Evolutionary conservation across 371 early-diverging fungal species (phyloP).

Genomic region (Mortierella sp.): DNA sequence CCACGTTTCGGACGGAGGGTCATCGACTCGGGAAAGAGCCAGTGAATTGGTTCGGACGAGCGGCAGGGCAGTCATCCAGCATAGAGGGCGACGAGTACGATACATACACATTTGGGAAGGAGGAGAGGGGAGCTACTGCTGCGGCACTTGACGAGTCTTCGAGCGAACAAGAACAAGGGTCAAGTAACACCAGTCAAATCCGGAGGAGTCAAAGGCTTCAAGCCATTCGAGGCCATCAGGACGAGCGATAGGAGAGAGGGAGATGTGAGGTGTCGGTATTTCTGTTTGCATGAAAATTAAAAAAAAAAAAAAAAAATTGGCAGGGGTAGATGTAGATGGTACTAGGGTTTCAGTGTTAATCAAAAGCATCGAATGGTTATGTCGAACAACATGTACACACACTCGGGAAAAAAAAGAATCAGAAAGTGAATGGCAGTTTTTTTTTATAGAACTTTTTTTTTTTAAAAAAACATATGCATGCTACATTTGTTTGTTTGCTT

Average conservation of each 20-base stretch:
- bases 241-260: slow-evolving; percentile 4
- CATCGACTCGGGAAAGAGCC: background rate
- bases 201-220: slow-evolving; percentile 46
- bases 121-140: background rate
- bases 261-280: no score
- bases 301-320: no score
- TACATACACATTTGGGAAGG: background rate
- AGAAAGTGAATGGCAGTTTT: background rate
- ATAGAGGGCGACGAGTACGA: background rate
- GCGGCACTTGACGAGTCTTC: background rate
- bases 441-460: background rate
- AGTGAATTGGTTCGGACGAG: background rate
- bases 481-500: background rate
- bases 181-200: slow-evolving; percentile 25
- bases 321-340: no score
- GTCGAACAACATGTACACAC: background rate
- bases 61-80: background rate
- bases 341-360: no score
- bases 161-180: slow-evolving; percentile 10
- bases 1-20: background rate
- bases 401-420: background rate
- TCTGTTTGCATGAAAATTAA: background rate
- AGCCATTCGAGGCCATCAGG: slow-evolving; percentile 33
- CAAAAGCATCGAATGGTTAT: background rate
- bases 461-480: background rate